phyloP scores from a whole-genome alignment of 306 rosid species.

The Sicyos edulis region DNA sequence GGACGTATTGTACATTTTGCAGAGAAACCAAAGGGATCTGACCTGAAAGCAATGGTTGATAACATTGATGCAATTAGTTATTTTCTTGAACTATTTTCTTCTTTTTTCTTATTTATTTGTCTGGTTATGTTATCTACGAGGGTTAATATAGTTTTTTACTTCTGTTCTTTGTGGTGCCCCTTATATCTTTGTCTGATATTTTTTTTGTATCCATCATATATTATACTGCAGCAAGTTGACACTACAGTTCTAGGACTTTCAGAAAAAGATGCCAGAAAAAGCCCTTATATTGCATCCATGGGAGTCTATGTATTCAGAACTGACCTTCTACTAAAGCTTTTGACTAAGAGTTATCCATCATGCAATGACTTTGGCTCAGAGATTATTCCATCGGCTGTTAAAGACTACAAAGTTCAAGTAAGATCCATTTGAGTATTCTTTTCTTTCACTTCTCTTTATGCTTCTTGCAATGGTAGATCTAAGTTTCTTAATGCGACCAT shows the following conservation, averaged over 20 bases:
- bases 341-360: slow-evolving; percentile 56
- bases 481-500: neutral
- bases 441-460: too few relatives aligned
- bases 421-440: slow-evolving; percentile 14
- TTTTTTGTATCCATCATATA: neutral
- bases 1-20: slow-evolving; percentile 75
- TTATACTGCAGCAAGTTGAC: slow-evolving; percentile 74
- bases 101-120: neutral
- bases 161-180: neutral
- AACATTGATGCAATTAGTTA: slow-evolving; percentile 14
- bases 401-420: slow-evolving; percentile 81
- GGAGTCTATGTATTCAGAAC: slow-evolving; percentile 86
- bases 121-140: neutral
- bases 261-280: slow-evolving; percentile 47
- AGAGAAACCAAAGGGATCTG: slow-evolving; percentile 84
- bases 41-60: slow-evolving; percentile 80
- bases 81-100: neutral
- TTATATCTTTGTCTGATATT: neutral
- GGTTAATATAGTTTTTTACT: neutral
- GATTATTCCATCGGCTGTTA: slow-evolving; percentile 87
- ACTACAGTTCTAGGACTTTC: slow-evolving; percentile 74
- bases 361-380: slow-evolving; percentile 94
- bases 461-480: neutral
- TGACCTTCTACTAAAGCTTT: slow-evolving; percentile 64
- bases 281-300: slow-evolving; percentile 91